Evolutionary conservation across 2,329 filamentous ascomycete species (phyloP).

Genomic region (Pyricularia sp.): DNA sequence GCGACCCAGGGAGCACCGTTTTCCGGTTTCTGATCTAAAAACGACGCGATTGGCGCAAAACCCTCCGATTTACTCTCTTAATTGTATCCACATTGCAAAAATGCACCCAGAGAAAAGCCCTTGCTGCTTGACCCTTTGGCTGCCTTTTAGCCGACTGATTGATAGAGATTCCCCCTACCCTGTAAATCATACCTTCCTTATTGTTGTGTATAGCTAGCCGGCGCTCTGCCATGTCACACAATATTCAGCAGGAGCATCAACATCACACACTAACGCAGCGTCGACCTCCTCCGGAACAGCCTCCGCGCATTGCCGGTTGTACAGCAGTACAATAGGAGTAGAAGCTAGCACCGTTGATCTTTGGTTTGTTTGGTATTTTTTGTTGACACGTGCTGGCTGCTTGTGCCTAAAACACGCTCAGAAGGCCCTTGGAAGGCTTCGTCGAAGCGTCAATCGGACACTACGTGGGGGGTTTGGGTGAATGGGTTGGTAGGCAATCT

Average conservation of each 20-base stretch:
- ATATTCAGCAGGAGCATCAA: background rate
- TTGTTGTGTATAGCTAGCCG: background rate
- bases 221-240: background rate
- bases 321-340: background rate
- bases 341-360: background rate
- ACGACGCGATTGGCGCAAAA: background rate
- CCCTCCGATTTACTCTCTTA: background rate
- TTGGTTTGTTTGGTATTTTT: background rate
- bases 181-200: too few species aligned
- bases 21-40: slow-evolving; percentile 1
- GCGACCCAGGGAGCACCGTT: background rate
- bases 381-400: background rate
- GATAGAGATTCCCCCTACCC: too few species aligned
- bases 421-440: background rate
- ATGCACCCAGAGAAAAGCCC: background rate
- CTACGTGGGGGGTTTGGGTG: background rate
- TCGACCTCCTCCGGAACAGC: background rate
- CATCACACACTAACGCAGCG: background rate
- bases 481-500: background rate
- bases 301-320: background rate
- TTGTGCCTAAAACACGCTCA: background rate
- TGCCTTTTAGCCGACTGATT: background rate
- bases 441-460: background rate
- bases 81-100: background rate
- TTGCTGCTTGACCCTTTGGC: background rate